phyloP scores from a whole-genome alignment of 306 rosid genomes.

The Lathyrus sativus region DNA sequence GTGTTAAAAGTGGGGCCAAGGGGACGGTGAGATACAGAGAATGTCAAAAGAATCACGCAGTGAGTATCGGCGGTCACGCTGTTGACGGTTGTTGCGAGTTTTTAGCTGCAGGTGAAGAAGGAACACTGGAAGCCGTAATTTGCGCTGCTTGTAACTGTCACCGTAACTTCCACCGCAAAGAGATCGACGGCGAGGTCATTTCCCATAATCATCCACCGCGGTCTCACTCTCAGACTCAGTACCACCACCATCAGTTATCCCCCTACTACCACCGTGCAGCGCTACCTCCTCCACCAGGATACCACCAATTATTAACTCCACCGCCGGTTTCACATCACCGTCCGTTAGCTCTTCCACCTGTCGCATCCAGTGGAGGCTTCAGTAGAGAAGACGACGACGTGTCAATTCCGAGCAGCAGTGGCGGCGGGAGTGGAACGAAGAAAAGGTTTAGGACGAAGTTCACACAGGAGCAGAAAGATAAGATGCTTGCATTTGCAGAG shows the following conservation, averaged over 20 bases:
- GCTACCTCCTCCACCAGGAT: conserved; percentile 47
- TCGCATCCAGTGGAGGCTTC: conserved; percentile 44
- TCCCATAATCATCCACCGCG: conserved; percentile 27
- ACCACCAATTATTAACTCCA: conserved; percentile 42
- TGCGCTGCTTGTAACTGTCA: conserved; percentile 96
- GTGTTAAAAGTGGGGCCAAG: conserved; percentile 31
- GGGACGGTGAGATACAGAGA: conserved; percentile 58
- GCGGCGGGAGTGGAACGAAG: conserved; percentile 53
- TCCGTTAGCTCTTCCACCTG: conserved; percentile 58
- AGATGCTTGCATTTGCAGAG: conserved; percentile 80
- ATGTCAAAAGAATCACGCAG: conserved; percentile 86
- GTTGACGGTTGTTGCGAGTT: conserved; percentile 91
- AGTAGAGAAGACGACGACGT: conserved; percentile 65
- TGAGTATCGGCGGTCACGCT: conserved; percentile 66
- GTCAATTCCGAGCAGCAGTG: conserved; percentile 84
- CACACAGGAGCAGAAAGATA: conserved; percentile 77
- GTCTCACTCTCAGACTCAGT: neutral
- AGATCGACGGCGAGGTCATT: conserved; percentile 41
- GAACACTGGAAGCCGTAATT: conserved; percentile 70
- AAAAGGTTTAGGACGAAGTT: conserved; percentile 76
- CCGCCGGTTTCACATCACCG: conserved; percentile 47
- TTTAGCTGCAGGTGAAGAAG: conserved; percentile 73
- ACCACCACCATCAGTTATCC: conserved; percentile 30
- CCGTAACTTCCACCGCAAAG: conserved; percentile 88
- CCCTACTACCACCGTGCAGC: conserved; percentile 55